phyloP scores from a whole-genome alignment of 352 stramenopile species.

The Globisporangium spinosum region DNA sequence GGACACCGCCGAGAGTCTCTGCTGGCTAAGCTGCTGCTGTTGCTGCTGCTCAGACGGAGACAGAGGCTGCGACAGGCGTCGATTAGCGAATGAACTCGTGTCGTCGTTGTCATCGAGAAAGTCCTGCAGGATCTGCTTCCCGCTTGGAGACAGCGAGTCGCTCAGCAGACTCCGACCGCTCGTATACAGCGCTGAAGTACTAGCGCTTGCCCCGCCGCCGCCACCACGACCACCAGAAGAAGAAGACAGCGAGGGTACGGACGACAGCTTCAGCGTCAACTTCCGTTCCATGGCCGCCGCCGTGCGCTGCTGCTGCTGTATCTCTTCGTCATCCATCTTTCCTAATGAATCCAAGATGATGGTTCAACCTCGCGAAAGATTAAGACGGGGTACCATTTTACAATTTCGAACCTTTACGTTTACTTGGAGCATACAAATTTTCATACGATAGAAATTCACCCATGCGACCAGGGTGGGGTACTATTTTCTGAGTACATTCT shows the following conservation, averaged over 20 bases:
- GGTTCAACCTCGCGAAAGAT: conserved; percentile 1
- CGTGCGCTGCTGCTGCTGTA: neutral
- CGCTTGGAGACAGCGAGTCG: conserved; percentile 56
- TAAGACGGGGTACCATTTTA: conserved; percentile 1
- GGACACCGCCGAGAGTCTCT: neutral
- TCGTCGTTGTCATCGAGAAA: conserved; percentile 31
- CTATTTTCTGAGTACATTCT: conserved; percentile 6
- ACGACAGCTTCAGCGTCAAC: conserved; percentile 2
- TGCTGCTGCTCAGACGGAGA: neutral
- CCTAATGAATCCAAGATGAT: neutral
- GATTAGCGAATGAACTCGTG: neutral
- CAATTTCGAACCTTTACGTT: conserved; percentile 1
- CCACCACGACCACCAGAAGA: conserved; percentile 5
- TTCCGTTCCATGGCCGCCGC: conserved; percentile 7
- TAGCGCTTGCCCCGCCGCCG: neutral
- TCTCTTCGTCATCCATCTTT: conserved; percentile 5
- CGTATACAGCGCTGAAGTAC: conserved; percentile 15
- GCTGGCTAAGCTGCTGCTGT: neutral
- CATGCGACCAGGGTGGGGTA: neutral
- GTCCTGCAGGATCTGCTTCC: conserved; percentile 41
- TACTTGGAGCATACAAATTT: neutral
- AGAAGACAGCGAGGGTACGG: conserved; percentile 16
- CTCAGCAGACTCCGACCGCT: conserved; percentile 37
- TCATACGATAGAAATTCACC: neutral
- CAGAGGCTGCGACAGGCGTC: neutral